A percentile compares a stretch with the other conserved stretches of the same genome.
Evolutionary conservation across 1,284 basidiomycete genomes (phyloP).

Genomic region (Sanguinoderma infundibulare): DNA sequence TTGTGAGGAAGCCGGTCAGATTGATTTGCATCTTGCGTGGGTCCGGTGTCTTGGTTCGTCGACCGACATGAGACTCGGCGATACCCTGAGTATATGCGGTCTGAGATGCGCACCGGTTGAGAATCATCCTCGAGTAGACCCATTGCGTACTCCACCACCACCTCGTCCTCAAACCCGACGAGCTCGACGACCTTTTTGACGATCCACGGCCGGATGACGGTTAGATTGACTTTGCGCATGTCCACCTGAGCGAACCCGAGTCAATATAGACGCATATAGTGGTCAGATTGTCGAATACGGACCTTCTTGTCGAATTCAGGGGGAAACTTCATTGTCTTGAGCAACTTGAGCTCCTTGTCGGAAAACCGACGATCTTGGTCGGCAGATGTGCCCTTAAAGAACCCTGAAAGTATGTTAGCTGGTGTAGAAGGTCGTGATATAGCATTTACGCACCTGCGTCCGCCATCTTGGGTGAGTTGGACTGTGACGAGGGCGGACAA

Average conservation of each 20-base stretch:
- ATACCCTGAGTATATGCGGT: not conserved
- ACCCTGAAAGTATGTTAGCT: constrained; percentile 49
- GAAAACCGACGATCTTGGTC: constrained; percentile 91
- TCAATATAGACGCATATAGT: not conserved
- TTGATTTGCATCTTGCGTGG: constrained; percentile 96
- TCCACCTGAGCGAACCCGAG: constrained; percentile 68
- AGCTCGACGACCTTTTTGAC: constrained; percentile 89
- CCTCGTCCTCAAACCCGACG: constrained; percentile 95
- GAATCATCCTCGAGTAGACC: constrained; percentile 88
- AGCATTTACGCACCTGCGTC: not conserved
- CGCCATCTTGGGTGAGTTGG: not conserved
- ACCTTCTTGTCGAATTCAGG: constrained; percentile 90
- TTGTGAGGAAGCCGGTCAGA: constrained; percentile 88
- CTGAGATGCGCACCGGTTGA: constrained; percentile 64
- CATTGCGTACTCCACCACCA: constrained; percentile 96
- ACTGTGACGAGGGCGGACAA: not conserved
- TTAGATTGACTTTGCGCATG: constrained; percentile 92
- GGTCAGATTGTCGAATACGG: not conserved
- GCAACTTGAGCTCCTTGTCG: constrained; percentile 91
- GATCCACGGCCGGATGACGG: constrained; percentile 92
- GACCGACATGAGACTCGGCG: not conserved
- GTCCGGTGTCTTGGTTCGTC: constrained; percentile 74
- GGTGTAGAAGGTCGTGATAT: not conserved
- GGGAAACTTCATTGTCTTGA: constrained; percentile 91
- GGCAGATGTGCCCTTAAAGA: constrained; percentile 87